Percentiles rank a stretch among this genome's conserved stretches.
phyloP scores from a whole-genome alignment of 441 rosid genomes.

The Hypseocharis bilobata region DNA sequence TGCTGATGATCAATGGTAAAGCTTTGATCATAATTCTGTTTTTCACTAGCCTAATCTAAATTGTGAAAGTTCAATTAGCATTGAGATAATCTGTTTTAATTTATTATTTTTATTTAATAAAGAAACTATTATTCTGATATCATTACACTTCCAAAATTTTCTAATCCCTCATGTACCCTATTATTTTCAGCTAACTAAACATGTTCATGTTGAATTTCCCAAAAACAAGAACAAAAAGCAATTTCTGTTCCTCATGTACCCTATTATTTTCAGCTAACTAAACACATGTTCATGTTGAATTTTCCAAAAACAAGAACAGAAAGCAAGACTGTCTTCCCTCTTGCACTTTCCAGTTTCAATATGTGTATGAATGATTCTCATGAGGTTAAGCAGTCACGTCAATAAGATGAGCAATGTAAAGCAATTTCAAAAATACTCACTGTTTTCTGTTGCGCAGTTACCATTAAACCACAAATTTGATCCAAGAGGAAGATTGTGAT shows the following conservation, averaged over 20 bases:
- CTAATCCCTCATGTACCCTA: background rate
- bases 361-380: background rate
- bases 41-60: background rate
- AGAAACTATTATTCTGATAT: background rate
- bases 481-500: constrained; percentile 3
- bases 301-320: background rate
- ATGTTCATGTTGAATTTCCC: background rate
- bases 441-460: constrained; percentile 13
- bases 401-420: constrained; percentile 1
- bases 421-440: constrained; percentile 18
- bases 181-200: background rate
- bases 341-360: background rate
- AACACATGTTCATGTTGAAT: background rate
- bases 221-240: background rate
- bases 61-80: background rate
- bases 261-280: background rate
- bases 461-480: constrained; percentile 5
- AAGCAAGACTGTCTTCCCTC: background rate
- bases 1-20: background rate
- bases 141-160: background rate
- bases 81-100: background rate
- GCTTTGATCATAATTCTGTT: background rate
- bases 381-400: background rate
- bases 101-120: background rate
- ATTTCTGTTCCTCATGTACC: background rate